Evolutionary conservation across 2,329 filamentous ascomycete genomes (phyloP), one percentile per base, ranked within the genome.

Genomic region (Stachybotrys elegans): DNA sequence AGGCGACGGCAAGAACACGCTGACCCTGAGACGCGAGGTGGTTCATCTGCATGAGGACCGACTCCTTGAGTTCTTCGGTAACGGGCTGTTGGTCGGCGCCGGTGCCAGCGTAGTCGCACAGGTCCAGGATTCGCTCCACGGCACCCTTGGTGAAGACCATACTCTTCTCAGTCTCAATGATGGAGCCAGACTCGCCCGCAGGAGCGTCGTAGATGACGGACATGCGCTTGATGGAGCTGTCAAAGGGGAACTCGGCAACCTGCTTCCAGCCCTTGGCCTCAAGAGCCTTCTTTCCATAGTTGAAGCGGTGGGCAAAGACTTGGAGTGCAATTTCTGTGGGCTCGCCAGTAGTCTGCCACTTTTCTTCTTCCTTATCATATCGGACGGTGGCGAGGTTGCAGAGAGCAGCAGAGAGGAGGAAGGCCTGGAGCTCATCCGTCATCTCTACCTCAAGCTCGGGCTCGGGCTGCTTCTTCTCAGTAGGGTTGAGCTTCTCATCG

Each of bases 201-300:
- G 75, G 75, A 6, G 65, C 65, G 39, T 78, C 71, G 63, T 86
- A 88, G 37, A 89, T 75, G 44, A 89, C 84, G 8, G 83, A 86
- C 86, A 90, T 90, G 55, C 83, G 81, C 73, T 90, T 90, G 59
- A 88, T 80, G 54, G 76, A 76, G 44, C 83, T 87, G 61, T 90
- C 85, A 56, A 90, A 91, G n/a, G 85, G 84, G 48, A 86, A 87
- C 56, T 90, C 86, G 42, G 81, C 76, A 2, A 83, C 62, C 54
- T 83, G 75, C 51, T 75, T 76, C 79, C 81, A 84, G n/a, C 75
- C 75, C 5, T 67, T 58, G 3, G 55, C 62, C 45, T 76, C 72
- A 3, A 81, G 63, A 1, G 60, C 56, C 55, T 76, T 77, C 60
- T 79, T 81, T 32, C 78, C 76, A 20, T 69, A 68, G 37, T 73